Base-by-base conservation (phyloP, 345 rosid genomes). In the Euclidium syriacum region DNA sequence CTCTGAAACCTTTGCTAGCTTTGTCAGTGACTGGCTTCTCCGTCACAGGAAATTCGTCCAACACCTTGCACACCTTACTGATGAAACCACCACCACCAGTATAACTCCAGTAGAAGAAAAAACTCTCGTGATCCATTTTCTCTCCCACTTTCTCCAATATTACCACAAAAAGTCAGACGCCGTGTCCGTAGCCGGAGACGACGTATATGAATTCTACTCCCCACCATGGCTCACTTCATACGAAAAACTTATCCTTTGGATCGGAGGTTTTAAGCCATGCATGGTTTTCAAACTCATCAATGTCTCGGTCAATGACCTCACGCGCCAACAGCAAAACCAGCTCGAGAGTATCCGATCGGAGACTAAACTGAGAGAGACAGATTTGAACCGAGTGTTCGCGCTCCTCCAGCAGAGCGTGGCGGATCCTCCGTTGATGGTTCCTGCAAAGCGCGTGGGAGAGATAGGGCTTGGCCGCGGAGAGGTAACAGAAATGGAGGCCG, bases 381-480 rank as follows among this genome's bases (percentile, higher is more conserved):
- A 69, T 24, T 41, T 69, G 62, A 69, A 36, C 55, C 12, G 73
- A 38, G 57, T 61, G 6, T 44, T 35, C 42, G 73, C 73, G 8
- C 68, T 69, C 8, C 68, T 61, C 34, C 73, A 69, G 33, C 73
- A 69, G 34, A 69, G 73, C 32, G 73, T 69, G 34, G 73, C 73
- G 62, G 74, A 70, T 62, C 68, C 68, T 0, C 74, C 74, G 42
- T 68, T 70, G 62, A 62, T 70, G 74, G 24, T 35, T 0, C 63
- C 74, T 62, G 68, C 68, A 43, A 70, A 68, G 33, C 23, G 74
- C 0, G 68, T 70, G 1, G 74, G 74, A 1, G 74, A 0, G 9
- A 30, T n/a, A 49, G 74, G 74, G 8, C 33, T 70, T 62, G 68
- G 61, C 6, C 55, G 62, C 15, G 74, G 68, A 2, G 52, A 54